phyloP scores from a whole-genome alignment of 2,329 filamentous ascomycete genomes.

The Gremmenia infestans region DNA sequence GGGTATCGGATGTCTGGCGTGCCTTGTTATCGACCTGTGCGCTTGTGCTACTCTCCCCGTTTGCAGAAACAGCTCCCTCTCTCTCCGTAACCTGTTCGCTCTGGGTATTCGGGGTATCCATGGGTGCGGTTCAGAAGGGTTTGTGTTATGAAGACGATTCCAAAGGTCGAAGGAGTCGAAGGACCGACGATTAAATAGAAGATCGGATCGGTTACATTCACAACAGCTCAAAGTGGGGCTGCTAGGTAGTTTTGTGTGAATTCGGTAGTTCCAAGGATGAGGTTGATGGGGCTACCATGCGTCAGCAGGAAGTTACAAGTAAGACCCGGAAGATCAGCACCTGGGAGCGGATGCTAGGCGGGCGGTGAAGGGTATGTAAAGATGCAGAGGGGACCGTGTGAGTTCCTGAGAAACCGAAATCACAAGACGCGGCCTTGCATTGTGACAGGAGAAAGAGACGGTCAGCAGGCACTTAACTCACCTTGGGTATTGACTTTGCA shows the following conservation, averaged over 20 bases:
- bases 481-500: not conserved
- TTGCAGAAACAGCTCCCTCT: not conserved
- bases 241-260: not conserved
- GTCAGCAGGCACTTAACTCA: slow-evolving; percentile 10
- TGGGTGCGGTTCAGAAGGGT: not conserved
- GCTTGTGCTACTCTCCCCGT: not conserved
- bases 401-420: not conserved
- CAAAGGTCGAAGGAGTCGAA: not conserved
- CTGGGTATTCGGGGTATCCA: slow-evolving; percentile 12
- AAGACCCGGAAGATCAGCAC: not conserved
- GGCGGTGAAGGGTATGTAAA: slow-evolving; percentile 2
- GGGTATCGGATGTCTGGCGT: not conserved
- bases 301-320: not conserved
- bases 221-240: not conserved
- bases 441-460: not conserved
- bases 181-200: not conserved
- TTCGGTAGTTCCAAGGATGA: not conserved
- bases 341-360: slow-evolving; percentile 5
- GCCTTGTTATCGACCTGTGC: slow-evolving; percentile 4
- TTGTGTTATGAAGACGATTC: slow-evolving; percentile 1
- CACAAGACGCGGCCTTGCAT: not conserved
- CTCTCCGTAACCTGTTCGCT: slow-evolving; percentile 9
- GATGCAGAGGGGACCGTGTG: not conserved
- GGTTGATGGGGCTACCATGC: not conserved
- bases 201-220: not conserved